Percentiles rank a stretch among this genome's conserved stretches.
phyloP scores from a whole-genome alignment of 108 stramenopile species.

The Chaetoceros tenuissimus region DNA sequence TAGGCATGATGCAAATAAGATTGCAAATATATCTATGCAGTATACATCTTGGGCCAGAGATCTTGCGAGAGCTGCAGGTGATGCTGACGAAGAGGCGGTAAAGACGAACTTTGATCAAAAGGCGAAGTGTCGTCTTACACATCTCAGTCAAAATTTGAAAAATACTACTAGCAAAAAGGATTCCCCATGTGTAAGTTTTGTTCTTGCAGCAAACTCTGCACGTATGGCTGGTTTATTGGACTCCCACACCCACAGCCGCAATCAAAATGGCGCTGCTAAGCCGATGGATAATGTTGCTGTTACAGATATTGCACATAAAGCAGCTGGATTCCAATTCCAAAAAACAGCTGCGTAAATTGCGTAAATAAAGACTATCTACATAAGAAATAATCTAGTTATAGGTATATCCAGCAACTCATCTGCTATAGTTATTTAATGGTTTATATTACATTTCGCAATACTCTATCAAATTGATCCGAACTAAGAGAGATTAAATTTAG shows the following conservation, averaged over 20 bases:
- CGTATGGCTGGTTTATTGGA: not conserved
- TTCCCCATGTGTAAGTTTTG: not conserved
- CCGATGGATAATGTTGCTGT: not conserved
- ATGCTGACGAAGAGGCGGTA: conserved; percentile 75
- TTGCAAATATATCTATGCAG: conserved; percentile 61
- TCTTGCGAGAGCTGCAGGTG: conserved; percentile 69
- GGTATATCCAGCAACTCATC: no score
- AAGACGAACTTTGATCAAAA: conserved; percentile 54
- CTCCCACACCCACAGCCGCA: not conserved
- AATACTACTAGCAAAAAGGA: not conserved
- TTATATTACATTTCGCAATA: no score
- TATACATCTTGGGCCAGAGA: conserved; percentile 73
- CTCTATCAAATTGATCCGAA: no score
- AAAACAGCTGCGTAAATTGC: not conserved
- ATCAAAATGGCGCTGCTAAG: no score
- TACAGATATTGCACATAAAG: not conserved
- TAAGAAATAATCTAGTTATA: no score
- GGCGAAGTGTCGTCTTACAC: not conserved
- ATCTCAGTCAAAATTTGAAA: not conserved
- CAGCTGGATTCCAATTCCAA: not conserved
- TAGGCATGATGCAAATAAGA: conserved; percentile 50
- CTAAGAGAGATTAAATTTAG: no score
- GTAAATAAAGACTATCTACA: no score
- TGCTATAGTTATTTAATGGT: no score
- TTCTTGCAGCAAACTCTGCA: not conserved